Evolutionary conservation across 306 rosid species (phyloP).

Genomic region (Trifolium fragiferum): DNA sequence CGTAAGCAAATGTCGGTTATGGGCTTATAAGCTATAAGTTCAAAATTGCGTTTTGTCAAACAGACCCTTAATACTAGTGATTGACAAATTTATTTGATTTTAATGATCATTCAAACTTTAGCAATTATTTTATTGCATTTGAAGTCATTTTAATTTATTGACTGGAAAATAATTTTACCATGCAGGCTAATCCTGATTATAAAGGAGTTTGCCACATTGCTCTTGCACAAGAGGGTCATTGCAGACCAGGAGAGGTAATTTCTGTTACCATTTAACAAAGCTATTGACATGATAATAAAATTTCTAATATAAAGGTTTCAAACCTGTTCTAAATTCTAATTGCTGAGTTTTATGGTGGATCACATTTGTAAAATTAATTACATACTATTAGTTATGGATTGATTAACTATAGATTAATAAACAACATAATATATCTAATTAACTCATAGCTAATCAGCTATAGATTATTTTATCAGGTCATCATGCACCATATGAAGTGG

Average conservation of each 20-base stretch:
- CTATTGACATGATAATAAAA: not conserved
- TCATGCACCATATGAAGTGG: not conserved
- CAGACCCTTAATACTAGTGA: not conserved
- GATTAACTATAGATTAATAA: no score
- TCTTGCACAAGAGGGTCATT: slow-evolving; percentile 91
- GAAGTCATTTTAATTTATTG: not conserved
- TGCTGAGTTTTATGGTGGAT: no score
- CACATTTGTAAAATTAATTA: no score
- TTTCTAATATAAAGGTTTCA: slow-evolving; percentile 27
- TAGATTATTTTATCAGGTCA: no score
- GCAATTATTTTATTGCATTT: not conserved
- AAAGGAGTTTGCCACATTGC: slow-evolving; percentile 91
- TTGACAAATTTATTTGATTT: no score
- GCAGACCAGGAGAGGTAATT: slow-evolving; percentile 90
- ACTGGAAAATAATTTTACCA: slow-evolving; percentile 5
- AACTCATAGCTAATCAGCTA: no score
- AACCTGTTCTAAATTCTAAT: not conserved
- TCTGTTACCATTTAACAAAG: slow-evolving; percentile 27
- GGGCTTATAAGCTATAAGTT: no score
- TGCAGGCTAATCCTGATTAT: slow-evolving; percentile 84
- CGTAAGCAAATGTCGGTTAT: no score
- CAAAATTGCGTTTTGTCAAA: no score
- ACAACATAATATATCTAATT: no score
- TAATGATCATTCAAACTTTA: not conserved
- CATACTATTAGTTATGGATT: no score